Percentiles rank a stretch among this genome's conserved stretches.
phyloP scores from a whole-genome alignment of 2,329 filamentous ascomycete genomes.

The Metarhizium humberi region DNA sequence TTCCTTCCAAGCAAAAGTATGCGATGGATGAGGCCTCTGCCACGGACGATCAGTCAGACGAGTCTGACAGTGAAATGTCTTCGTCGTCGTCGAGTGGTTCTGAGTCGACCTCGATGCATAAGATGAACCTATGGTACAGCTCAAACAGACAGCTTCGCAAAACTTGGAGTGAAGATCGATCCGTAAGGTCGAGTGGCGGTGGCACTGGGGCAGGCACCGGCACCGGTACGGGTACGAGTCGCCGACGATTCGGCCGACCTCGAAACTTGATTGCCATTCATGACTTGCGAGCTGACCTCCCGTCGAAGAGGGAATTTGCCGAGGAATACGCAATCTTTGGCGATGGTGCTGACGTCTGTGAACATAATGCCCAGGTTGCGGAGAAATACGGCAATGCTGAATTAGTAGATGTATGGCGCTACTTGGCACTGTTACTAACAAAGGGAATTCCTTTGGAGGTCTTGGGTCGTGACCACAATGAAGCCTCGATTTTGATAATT shows the following conservation, averaged over 20 bases:
- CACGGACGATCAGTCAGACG: conserved; percentile 41
- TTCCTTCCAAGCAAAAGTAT: conserved; percentile 36
- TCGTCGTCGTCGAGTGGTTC: conserved; percentile 49
- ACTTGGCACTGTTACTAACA: conserved; percentile 67
- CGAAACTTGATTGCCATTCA: conserved; percentile 70
- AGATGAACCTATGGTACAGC: conserved; percentile 47
- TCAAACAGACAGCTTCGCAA: conserved; percentile 42
- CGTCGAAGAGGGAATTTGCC: conserved; percentile 69
- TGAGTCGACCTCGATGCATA: conserved; percentile 53
- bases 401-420: conserved; percentile 73
- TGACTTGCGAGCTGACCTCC: conserved; percentile 60
- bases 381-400: conserved; percentile 61
- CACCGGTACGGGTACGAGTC: conserved; percentile 43
- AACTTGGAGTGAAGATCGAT: conserved; percentile 47
- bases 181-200: conserved; percentile 49
- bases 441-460: conserved; percentile 66
- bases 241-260: conserved; percentile 35
- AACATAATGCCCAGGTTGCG: conserved; percentile 74
- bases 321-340: conserved; percentile 77
- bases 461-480: conserved; percentile 41
- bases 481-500: conserved; percentile 58
- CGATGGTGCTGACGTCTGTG: conserved; percentile 70
- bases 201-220: conserved; percentile 42
- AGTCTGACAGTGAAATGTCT: conserved; percentile 38
- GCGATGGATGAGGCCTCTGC: conserved; percentile 40